Base-by-base conservation (phyloP, 2,329 filamentous ascomycete genomes). In the Stenocarpella maydis region DNA sequence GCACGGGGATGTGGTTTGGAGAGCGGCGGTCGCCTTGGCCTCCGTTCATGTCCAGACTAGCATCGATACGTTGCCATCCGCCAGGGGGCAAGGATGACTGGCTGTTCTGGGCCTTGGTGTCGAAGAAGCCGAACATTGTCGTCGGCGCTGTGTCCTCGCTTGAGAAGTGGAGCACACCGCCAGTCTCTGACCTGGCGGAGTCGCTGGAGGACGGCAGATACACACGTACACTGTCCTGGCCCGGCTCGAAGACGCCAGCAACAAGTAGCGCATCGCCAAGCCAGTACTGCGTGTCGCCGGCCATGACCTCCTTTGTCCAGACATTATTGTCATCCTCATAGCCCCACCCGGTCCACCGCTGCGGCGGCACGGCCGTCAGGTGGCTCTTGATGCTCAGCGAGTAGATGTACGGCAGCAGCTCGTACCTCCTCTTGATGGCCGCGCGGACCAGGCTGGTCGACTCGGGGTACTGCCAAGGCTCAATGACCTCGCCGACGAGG, bases 391-490 rank as follows among this genome's bases (percentile, higher is more conserved):
- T 82, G 52, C 86, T 85, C 1, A 89, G 82, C 0, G 88, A 89
- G 78, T 93, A 93, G 9, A 91, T 84, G 76, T 92, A 93, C 0
- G 91, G 91, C 10, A 93, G 86, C 66, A 93, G 82, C 72, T 90
- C 90, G 75, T 94, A 93, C 39, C 91, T 85, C 8, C 91, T 85
- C 78, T 90, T 89, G 77, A 94, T 92, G 1, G 89, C 85, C 65
- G 85, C 84, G 19, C 91, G 86, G 17, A 93, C 82, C 1, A 90
- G 78, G 0, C 86, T 86, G 0, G 89, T 89, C 34, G 89, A 88
- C 43, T 90, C 86, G 0, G 90, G 89, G 74, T 93, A 91, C 90
- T 93, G 92, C 90, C 90, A 93, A 0, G 91, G 91, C 79, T 93
- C 91, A 69, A 93, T 93, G 0, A 93, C 90, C 43, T 92, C 91